phyloP scores from a whole-genome alignment of 345 rosid genomes.

The Citrus sinensis region DNA sequence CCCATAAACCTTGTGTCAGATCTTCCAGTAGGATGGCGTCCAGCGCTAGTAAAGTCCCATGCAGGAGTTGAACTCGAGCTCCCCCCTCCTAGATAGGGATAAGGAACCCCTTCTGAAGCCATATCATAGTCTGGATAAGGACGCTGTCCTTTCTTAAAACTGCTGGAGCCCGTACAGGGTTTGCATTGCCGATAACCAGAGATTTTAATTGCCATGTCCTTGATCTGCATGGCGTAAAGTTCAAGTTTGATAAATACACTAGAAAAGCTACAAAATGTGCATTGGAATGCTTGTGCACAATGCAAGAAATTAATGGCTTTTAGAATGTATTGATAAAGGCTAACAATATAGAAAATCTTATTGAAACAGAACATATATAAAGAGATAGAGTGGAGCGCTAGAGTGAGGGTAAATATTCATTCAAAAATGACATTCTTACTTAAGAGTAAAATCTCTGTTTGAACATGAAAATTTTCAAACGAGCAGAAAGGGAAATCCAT shows the following conservation, averaged over 20 bases:
- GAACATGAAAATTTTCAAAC: too few relatives aligned
- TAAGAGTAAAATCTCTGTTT: too few relatives aligned
- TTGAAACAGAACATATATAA: too few relatives aligned
- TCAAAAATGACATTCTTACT: too few relatives aligned
- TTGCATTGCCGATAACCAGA: slow-evolving; percentile 87
- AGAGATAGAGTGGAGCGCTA: too few relatives aligned
- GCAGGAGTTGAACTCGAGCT: slow-evolving; percentile 91
- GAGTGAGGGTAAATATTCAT: too few relatives aligned
- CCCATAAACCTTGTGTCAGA: slow-evolving; percentile 50
- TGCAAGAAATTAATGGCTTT: neutral
- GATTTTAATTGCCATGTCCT: slow-evolving; percentile 86
- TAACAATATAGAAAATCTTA: neutral
- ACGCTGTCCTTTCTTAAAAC: slow-evolving; percentile 58
- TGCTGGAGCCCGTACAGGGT: slow-evolving; percentile 77
- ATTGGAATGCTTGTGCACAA: neutral
- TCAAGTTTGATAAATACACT: neutral
- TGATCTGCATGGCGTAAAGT: slow-evolving; percentile 54
- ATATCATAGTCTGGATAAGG: slow-evolving; percentile 68
- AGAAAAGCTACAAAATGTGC: neutral
- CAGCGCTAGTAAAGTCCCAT: slow-evolving; percentile 71
- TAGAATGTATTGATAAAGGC: neutral
- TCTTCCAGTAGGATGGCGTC: slow-evolving; percentile 38
- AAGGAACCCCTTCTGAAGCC: slow-evolving; percentile 78
- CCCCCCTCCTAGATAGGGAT: slow-evolving; percentile 63
- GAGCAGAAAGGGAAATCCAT: neutral